Evolutionary conservation across 257 asterid species (phyloP).

Genomic region (Jacaranda copaia): DNA sequence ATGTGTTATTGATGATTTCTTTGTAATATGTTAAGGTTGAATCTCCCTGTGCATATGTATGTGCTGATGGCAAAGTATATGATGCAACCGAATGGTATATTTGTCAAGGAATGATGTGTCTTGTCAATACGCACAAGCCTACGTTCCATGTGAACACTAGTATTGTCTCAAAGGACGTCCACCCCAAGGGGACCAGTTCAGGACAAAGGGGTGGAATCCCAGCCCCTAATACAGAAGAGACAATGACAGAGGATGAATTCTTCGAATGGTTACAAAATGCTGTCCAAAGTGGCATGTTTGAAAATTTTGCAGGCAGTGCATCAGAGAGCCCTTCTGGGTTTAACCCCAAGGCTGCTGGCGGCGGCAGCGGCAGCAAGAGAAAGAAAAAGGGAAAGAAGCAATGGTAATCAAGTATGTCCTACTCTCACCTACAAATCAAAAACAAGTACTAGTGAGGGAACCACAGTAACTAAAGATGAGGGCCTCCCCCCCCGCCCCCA

Average conservation of each 20-base stretch:
- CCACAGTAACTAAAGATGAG: background rate
- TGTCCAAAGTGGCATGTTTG: conserved; percentile 57
- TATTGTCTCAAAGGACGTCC: conserved; percentile 48
- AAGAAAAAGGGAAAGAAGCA: conserved; percentile 69
- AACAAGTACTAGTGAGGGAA: background rate
- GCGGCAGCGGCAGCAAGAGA: conserved; percentile 45
- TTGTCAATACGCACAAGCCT: conserved; percentile 69
- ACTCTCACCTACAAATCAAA: background rate
- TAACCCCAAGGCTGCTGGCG: conserved; percentile 35
- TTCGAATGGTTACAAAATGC: conserved; percentile 68
- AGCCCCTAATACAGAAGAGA: conserved; percentile 53
- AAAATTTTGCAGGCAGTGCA: conserved; percentile 41
- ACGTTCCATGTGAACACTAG: conserved; percentile 68
- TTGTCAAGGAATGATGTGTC: conserved; percentile 66
- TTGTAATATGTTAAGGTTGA: conserved; percentile 49
- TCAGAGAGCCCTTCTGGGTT: conserved; percentile 45
- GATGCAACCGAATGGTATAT: conserved; percentile 32
- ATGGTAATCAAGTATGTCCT: conserved; percentile 26
- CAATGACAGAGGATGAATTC: conserved; percentile 68
- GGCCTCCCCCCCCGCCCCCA: too few species aligned
- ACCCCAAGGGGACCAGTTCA: conserved; percentile 49
- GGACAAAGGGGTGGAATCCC: conserved; percentile 52
- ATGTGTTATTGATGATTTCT: conserved; percentile 3
- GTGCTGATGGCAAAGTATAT: conserved; percentile 66
- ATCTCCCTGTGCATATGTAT: conserved; percentile 64